Conservation (phyloP, 352 stramenopile species). For the Globisporangium polare region DNA sequence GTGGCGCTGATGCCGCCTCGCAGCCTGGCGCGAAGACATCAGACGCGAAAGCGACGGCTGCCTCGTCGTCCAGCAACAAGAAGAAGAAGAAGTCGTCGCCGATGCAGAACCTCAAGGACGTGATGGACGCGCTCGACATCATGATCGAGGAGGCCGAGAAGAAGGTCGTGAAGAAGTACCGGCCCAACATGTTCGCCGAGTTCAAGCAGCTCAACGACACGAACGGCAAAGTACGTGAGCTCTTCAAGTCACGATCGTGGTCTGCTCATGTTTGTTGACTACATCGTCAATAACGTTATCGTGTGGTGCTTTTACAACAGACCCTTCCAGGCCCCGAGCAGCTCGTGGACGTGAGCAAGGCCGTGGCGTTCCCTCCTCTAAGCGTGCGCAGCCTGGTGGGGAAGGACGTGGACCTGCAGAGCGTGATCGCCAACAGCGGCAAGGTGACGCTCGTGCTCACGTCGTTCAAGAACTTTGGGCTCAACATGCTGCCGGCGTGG, state of each 20-base stretch:
- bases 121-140: slow-evolving; percentile 69
- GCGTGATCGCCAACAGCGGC: slow-evolving; percentile 32
- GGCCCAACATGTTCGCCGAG: slow-evolving; percentile 85
- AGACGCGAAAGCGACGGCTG: background rate
- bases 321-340: slow-evolving; percentile 44
- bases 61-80: background rate
- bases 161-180: slow-evolving; percentile 84
- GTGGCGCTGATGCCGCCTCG: background rate
- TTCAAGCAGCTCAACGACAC: slow-evolving; percentile 89
- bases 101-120: slow-evolving; percentile 70
- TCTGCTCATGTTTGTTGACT: too few relatives aligned
- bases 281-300: too few relatives aligned
- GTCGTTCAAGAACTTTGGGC: slow-evolving; percentile 84
- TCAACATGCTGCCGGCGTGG: slow-evolving; percentile 81
- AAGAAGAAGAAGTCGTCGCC: slow-evolving; percentile 40
- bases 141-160: slow-evolving; percentile 83
- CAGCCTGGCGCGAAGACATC: background rate
- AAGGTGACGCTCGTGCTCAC: slow-evolving; percentile 74
- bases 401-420: slow-evolving; percentile 47
- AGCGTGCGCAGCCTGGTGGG: slow-evolving; percentile 45
- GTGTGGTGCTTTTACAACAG: slow-evolving; percentile 3
- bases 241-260: background rate
- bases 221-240: slow-evolving; percentile 49
- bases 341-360: slow-evolving; percentile 59
- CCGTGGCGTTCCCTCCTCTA: slow-evolving; percentile 49